A percentile compares a stretch with the other conserved stretches of the same genome.
Evolutionary conservation across 805 yeast species (phyloP).

Genomic region (Suhomyces tanzawaensis): DNA sequence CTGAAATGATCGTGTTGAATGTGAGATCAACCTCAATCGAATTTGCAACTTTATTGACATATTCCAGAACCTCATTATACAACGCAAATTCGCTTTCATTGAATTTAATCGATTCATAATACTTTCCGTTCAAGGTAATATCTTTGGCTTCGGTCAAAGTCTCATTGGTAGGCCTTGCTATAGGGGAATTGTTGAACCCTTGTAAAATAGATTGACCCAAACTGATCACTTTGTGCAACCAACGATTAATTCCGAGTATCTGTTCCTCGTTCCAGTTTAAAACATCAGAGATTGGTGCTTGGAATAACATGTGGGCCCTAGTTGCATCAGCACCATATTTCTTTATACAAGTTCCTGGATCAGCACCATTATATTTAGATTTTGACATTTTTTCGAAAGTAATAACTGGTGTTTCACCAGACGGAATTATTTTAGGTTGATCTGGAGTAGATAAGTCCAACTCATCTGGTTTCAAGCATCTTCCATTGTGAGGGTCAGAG

Average conservation of each 20-base stretch:
- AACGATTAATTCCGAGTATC: conserved; percentile 83
- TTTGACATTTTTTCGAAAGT: conserved; percentile 94
- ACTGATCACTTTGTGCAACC: conserved; percentile 63
- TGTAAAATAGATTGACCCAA: conserved; percentile 20
- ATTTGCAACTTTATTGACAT: conserved; percentile 49
- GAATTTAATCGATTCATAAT: conserved; percentile 19
- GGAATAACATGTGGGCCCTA: conserved; percentile 88
- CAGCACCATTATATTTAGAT: conserved; percentile 92
- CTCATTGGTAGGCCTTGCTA: background rate
- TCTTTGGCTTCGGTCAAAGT: conserved; percentile 10
- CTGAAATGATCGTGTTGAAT: conserved; percentile 83
- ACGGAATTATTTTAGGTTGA: conserved; percentile 45
- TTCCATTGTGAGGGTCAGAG: conserved; percentile 66
- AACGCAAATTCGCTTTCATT: conserved; percentile 50
- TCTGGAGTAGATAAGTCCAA: conserved; percentile 42
- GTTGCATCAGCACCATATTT: conserved; percentile 91
- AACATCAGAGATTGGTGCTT: conserved; percentile 81
- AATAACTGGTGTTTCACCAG: conserved; percentile 52
- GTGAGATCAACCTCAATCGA: conserved; percentile 60
- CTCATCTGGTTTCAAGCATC: conserved; percentile 79
- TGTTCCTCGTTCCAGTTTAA: conserved; percentile 88
- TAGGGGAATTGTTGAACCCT: background rate
- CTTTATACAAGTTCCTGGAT: conserved; percentile 73
- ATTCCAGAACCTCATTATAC: conserved; percentile 55
- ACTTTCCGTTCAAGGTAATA: conserved; percentile 19